Conservation (phyloP, 1,139 yeast species). For the Suhomyces anneliseae region DNA sequence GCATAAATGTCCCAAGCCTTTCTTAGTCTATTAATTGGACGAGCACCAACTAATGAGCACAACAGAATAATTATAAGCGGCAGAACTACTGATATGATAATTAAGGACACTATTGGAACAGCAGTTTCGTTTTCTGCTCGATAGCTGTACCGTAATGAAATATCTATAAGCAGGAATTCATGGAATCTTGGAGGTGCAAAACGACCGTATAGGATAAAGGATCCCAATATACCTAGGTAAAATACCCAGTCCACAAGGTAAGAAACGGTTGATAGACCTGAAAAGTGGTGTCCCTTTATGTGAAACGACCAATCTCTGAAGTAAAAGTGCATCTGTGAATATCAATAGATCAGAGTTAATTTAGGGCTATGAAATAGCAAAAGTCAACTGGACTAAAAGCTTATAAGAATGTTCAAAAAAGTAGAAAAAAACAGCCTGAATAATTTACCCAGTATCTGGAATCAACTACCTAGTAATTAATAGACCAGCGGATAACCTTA, state of each 20-base stretch:
- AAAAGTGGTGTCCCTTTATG: slow-evolving; percentile 15
- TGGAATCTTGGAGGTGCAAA: slow-evolving; percentile 37
- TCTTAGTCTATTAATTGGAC: slow-evolving; percentile 21
- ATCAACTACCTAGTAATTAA: too few species aligned
- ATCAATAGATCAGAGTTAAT: neutral
- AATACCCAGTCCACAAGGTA: slow-evolving; percentile 39
- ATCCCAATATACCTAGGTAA: slow-evolving; percentile 24
- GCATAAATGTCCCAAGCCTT: slow-evolving; percentile 45
- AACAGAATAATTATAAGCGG: slow-evolving; percentile 34
- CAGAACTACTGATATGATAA: slow-evolving; percentile 16
- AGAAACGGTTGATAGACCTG: slow-evolving; percentile 29
- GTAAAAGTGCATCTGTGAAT: slow-evolving; percentile 8
- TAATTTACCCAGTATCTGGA: too few species aligned
- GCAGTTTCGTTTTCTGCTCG: slow-evolving; percentile 32
- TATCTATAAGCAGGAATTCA: slow-evolving; percentile 41
- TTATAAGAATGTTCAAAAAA: too few species aligned
- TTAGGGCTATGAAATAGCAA: too few species aligned
- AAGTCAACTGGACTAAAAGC: too few species aligned
- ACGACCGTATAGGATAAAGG: slow-evolving; percentile 34
- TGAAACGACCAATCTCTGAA: slow-evolving; percentile 9
- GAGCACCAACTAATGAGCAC: slow-evolving; percentile 21
- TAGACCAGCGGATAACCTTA: too few species aligned
- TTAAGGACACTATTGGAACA: slow-evolving; percentile 30
- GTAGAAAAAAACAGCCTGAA: too few species aligned
- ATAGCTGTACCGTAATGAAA: slow-evolving; percentile 32